Base-by-base conservation (phyloP, 1,139 yeast species). In the Geotrichum europaeum region DNA sequence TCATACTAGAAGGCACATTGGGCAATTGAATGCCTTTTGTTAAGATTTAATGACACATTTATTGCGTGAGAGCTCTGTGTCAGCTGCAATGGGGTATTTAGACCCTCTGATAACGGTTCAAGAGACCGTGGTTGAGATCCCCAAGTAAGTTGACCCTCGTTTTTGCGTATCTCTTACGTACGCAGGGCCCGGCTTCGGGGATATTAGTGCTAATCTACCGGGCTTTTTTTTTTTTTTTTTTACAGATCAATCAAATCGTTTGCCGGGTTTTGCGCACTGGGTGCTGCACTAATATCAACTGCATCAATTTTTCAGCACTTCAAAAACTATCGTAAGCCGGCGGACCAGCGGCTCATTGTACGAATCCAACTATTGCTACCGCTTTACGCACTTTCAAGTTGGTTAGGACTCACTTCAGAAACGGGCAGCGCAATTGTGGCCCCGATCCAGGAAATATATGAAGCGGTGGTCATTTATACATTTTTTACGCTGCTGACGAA, bases 381-480 rank as follows among this genome's bases (percentile, higher is more conserved):
- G 0, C 67, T 84, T 20, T 84, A 79, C 67, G 79, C 86, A 5
- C 63, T 80, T 1, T 75, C 83, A 52, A 87, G 80, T 65, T 82
- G 87, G 79, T 76, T 84, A 72, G 76, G 83, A 79, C 72, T 87
- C 59, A 71, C 80, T 55, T 75, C 81, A 64, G 79, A 80, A 59
- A 64, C 73, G 12, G 73, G 79, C 25, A 79, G 83, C 43, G 75
- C 76, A 57, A 70, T 86, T 28, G 68, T 92, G 12, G 96, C 87
- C 65, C 96, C 97, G 0, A 68, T 88, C 0, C 78, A 96, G 59
- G 99, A 94, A 70, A 84, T 92, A 1, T 94, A 94, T 73, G 99
- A 95, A 73, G 97, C 98, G 0, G 89, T 95, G 74, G 97, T 92
- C 53, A 89, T 94, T 52, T 95, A 94, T 72, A 91, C 97, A 2